These are phyloP conservation scores for Amniculicola lignicola DNA, from an alignment of 495 filamentous ascomycete genomes.

Conservation along the genomic window DNA sequence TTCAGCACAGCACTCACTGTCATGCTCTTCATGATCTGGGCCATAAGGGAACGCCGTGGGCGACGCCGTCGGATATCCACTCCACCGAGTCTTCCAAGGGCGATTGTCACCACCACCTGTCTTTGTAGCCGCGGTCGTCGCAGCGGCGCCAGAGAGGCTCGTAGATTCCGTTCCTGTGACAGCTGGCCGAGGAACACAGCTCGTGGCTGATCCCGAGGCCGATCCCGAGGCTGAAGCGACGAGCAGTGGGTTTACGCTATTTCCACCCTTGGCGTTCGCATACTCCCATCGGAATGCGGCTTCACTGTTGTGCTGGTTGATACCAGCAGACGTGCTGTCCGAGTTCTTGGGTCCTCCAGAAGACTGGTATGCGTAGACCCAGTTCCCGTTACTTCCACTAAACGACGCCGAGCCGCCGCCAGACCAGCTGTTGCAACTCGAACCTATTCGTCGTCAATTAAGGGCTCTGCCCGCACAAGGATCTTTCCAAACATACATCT, in stretches of 20 bases:
- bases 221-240: conserved; percentile 27
- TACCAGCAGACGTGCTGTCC: conserved; percentile 46
- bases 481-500: conserved; percentile 29
- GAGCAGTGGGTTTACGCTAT: conserved; percentile 61
- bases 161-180: too few species aligned
- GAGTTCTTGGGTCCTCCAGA: conserved; percentile 56
- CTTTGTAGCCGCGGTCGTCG: background rate
- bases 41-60: background rate
- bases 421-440: conserved; percentile 57
- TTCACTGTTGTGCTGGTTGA: conserved; percentile 59
- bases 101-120: conserved; percentile 7
- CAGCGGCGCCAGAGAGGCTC: conserved; percentile 6
- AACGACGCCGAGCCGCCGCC: conserved; percentile 51
- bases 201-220: conserved; percentile 2
- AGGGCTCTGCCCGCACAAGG: background rate
- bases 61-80: conserved; percentile 7
- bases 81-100: background rate
- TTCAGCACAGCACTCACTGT: conserved; percentile 17
- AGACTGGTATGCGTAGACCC: conserved; percentile 64
- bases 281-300: conserved; percentile 56
- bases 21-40: too few species aligned
- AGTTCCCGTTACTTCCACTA: conserved; percentile 47
- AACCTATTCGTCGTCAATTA: conserved; percentile 39
- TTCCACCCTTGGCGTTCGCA: conserved; percentile 51
- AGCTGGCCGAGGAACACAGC: conserved; percentile 32